Evolutionary conservation across 352 stramenopile genomes (phyloP).

Genomic region (Phytophthora niederhauseri): DNA sequence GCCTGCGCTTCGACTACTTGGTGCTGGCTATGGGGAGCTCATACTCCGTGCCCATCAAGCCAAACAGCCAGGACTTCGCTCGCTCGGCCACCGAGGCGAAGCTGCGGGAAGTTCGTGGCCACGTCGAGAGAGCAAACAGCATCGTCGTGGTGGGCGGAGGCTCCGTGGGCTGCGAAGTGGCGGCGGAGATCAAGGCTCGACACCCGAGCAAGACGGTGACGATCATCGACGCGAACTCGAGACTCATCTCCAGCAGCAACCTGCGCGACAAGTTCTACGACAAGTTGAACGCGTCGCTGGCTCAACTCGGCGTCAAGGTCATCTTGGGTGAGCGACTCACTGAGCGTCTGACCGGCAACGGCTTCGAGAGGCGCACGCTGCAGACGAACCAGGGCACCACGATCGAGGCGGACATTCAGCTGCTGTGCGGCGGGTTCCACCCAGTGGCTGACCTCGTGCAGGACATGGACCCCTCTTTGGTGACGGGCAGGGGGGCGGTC

Average conservation of each 20-base stretch:
- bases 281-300: slow-evolving; percentile 28
- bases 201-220: slow-evolving; percentile 66
- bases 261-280: slow-evolving; percentile 58
- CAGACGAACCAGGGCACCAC: slow-evolving; percentile 53
- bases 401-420: slow-evolving; percentile 67
- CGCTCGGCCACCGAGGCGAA: slow-evolving; percentile 39
- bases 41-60: slow-evolving; percentile 67
- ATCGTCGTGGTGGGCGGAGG: slow-evolving; percentile 69
- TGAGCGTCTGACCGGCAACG: slow-evolving; percentile 46
- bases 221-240: slow-evolving; percentile 45
- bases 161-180: slow-evolving; percentile 63
- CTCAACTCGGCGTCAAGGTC: slow-evolving; percentile 53
- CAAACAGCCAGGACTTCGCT: slow-evolving; percentile 27
- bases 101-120: slow-evolving; percentile 42
- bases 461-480: slow-evolving; percentile 49
- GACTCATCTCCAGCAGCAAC: slow-evolving; percentile 46
- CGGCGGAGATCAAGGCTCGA: slow-evolving; percentile 59
- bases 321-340: slow-evolving; percentile 57
- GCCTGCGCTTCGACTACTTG: slow-evolving; percentile 64
- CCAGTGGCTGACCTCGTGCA: slow-evolving; percentile 39
- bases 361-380: slow-evolving; percentile 47
- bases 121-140: slow-evolving; percentile 49
- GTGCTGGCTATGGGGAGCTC: slow-evolving; percentile 64
- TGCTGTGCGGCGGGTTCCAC: slow-evolving; percentile 48
- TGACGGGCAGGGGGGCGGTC: slow-evolving; percentile 45